Evolutionary conservation across 371 early-diverging fungal genomes (phyloP).

Genomic region (Mycotypha africana): DNA sequence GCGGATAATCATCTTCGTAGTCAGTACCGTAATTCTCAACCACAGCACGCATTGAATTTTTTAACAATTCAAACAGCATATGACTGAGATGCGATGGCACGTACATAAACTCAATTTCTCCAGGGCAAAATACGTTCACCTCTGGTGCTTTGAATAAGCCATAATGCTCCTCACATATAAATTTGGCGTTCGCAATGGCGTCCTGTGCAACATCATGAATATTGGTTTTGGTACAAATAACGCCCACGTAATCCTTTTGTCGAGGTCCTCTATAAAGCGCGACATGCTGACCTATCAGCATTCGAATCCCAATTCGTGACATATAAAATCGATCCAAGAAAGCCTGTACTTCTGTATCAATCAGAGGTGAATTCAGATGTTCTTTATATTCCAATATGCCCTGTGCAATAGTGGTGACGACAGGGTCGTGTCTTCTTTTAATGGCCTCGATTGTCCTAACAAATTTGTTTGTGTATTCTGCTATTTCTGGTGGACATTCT

Average conservation of each 20-base stretch:
- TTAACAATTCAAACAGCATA: slow-evolving; percentile 96
- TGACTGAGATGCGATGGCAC: slow-evolving; percentile 94
- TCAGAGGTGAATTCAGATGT: slow-evolving; percentile 43
- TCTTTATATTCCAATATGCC: slow-evolving; percentile 93
- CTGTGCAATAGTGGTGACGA: slow-evolving; percentile 87
- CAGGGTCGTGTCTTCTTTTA: slow-evolving; percentile 92
- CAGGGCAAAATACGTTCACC: slow-evolving; percentile 75
- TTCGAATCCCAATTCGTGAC: slow-evolving; percentile 96
- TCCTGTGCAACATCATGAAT: slow-evolving; percentile 75
- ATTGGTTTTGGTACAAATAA: slow-evolving; percentile 90
- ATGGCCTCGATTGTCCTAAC: slow-evolving; percentile 84
- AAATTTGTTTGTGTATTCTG: slow-evolving; percentile 76
- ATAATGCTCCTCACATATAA: slow-evolving; percentile 90
- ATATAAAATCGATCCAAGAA: slow-evolving; percentile 97
- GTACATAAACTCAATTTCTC: slow-evolving; percentile 93
- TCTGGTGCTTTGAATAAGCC: slow-evolving; percentile 80
- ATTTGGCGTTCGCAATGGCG: slow-evolving; percentile 89
- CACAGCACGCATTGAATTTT: slow-evolving; percentile 93
- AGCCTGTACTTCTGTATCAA: slow-evolving; percentile 82
- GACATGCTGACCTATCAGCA: slow-evolving; percentile 87
- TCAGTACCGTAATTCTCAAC: slow-evolving; percentile 90
- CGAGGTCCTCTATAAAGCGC: slow-evolving; percentile 61
- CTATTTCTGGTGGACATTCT: slow-evolving; percentile 67
- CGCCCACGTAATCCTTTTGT: slow-evolving; percentile 83
- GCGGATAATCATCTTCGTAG: slow-evolving; percentile 80